Evolutionary conservation across 345 rosid species (phyloP).

Genomic region (Eucalyptus erythrocorys): DNA sequence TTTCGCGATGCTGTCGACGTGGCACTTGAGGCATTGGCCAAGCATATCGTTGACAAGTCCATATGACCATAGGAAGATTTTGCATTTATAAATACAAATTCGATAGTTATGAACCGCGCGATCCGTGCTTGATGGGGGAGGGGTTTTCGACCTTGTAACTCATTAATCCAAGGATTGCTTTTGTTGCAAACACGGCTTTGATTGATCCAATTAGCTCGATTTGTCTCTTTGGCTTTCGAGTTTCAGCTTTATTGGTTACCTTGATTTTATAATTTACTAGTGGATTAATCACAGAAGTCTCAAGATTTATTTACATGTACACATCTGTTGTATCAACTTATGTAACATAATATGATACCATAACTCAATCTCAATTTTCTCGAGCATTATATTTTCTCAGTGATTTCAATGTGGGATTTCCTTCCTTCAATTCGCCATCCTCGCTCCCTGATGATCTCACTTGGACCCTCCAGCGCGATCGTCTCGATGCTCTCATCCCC

Average conservation of each 20-base stretch:
- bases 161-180: neutral
- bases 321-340: neutral
- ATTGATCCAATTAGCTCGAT: neutral
- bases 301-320: neutral
- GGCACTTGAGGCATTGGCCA: constrained; percentile 14
- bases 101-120: neutral
- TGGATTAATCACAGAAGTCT: neutral
- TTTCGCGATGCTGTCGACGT: constrained; percentile 40
- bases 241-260: neutral
- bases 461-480: neutral
- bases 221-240: neutral
- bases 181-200: neutral
- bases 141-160: neutral
- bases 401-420: neutral
- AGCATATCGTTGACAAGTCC: neutral
- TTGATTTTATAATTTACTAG: neutral
- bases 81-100: neutral
- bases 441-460: neutral
- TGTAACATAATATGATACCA: neutral
- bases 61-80: neutral
- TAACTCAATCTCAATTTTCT: neutral
- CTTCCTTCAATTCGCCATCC: neutral
- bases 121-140: neutral
- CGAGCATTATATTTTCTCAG: neutral
- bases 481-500: neutral